phyloP scores from a whole-genome alignment of 768 basidiomycete genomes.

The Lanmaoa rubissima region DNA sequence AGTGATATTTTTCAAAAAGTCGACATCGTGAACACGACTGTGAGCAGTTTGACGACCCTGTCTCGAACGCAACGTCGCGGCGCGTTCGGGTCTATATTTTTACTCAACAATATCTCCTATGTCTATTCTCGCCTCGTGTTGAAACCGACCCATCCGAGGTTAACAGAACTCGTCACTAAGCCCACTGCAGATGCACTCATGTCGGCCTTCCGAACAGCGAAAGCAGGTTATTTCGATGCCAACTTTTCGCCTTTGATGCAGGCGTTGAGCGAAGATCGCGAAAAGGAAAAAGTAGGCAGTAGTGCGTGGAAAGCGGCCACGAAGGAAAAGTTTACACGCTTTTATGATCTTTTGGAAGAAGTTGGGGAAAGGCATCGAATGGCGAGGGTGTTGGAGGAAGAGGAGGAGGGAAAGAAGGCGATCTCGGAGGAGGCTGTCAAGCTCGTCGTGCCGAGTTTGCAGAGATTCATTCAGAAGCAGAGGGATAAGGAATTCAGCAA shows the following conservation, averaged over 20 bases:
- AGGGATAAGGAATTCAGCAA: slow-evolving; percentile 83
- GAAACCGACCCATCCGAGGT: slow-evolving; percentile 45
- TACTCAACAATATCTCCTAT: slow-evolving; percentile 78
- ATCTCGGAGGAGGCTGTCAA: slow-evolving; percentile 74
- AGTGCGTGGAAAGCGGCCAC: slow-evolving; percentile 51
- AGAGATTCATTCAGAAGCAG: slow-evolving; percentile 72
- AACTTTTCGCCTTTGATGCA: slow-evolving; percentile 81
- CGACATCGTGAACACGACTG: slow-evolving; percentile 68
- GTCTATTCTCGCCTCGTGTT: slow-evolving; percentile 58
- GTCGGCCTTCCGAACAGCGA: slow-evolving; percentile 74
- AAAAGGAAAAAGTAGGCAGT: slow-evolving; percentile 45
- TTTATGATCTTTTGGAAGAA: slow-evolving; percentile 80
- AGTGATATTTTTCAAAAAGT: slow-evolving; percentile 38
- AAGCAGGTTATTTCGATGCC: slow-evolving; percentile 80
- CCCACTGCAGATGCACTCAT: slow-evolving; percentile 61
- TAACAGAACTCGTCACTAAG: slow-evolving; percentile 55
- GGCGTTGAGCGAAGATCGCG: slow-evolving; percentile 46
- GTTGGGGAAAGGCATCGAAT: slow-evolving; percentile 72
- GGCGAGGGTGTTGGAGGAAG: slow-evolving; percentile 69
- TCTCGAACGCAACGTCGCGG: slow-evolving; percentile 60
- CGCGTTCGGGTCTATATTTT: slow-evolving; percentile 70
- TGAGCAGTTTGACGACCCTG: slow-evolving; percentile 61
- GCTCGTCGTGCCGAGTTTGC: slow-evolving; percentile 71
- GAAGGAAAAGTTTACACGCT: slow-evolving; percentile 81
- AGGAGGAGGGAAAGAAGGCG: slow-evolving; percentile 53